A percentile compares a stretch with the other conserved stretches of the same genome.
These are phyloP conservation scores for Xerophyta viscosa DNA, from an alignment of 106 monocot genomes.

Conservation along the genomic window DNA sequence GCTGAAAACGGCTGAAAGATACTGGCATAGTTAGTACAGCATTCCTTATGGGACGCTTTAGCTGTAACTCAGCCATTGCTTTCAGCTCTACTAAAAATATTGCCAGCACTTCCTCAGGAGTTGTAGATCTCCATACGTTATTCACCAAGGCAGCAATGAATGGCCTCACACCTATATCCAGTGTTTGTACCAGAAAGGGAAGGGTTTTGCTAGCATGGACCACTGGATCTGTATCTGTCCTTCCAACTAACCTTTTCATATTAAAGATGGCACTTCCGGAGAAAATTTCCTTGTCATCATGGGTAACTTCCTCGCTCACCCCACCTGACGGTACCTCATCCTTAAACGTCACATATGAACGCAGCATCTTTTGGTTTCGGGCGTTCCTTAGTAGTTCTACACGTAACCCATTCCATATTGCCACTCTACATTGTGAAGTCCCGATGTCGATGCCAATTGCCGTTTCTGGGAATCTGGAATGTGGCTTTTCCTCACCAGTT, in stretches of 20 bases:
- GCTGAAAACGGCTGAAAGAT: slow-evolving; percentile 75
- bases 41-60: slow-evolving; percentile 42
- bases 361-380: slow-evolving; percentile 47
- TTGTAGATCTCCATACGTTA: slow-evolving; percentile 68
- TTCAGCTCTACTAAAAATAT: slow-evolving; percentile 58
- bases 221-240: slow-evolving; percentile 63
- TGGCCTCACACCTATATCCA: slow-evolving; percentile 63
- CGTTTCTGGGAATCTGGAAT: slow-evolving; percentile 27
- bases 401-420: slow-evolving; percentile 55
- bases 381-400: slow-evolving; percentile 68
- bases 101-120: slow-evolving; percentile 74
- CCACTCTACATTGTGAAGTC: slow-evolving; percentile 77
- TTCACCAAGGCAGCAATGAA: slow-evolving; percentile 75
- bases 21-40: slow-evolving; percentile 73
- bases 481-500: slow-evolving; percentile 35
- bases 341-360: slow-evolving; percentile 63
- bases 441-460: slow-evolving; percentile 76
- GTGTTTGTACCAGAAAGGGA: slow-evolving; percentile 71
- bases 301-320: slow-evolving; percentile 30
- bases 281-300: slow-evolving; percentile 49
- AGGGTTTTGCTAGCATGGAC: slow-evolving; percentile 68
- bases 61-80: slow-evolving; percentile 52
- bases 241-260: slow-evolving; percentile 66
- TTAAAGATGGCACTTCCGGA: slow-evolving; percentile 75
- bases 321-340: slow-evolving; percentile 48